These are phyloP conservation scores for Didymosphaeria variabile DNA, from an alignment of 2,329 filamentous ascomycete genomes.

Conservation along the genomic window DNA sequence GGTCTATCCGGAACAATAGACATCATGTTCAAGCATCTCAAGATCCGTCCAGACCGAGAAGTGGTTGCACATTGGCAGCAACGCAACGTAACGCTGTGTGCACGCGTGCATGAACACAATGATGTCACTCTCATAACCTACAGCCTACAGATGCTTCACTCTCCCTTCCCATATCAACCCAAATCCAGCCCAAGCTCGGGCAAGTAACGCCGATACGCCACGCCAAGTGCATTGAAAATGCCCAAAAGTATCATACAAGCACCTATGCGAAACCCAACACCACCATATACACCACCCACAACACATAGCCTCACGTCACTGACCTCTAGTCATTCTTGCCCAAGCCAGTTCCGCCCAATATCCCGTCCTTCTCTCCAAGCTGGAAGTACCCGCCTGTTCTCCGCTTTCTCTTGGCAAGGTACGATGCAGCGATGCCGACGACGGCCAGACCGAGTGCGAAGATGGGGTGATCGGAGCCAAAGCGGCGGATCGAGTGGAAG, in stretches of 20 bases:
- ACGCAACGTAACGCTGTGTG: too few species aligned
- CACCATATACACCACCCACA: not conserved
- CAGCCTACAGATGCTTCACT: conserved; percentile 1
- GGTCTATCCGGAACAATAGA: too few species aligned
- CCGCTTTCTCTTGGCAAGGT: conserved; percentile 44
- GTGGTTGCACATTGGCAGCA: too few species aligned
- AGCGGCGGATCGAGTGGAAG: conserved; percentile 61
- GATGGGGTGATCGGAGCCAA: conserved; percentile 56
- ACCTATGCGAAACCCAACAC: not conserved
- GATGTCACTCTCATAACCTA: not conserved
- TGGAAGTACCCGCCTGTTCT: conserved; percentile 66
- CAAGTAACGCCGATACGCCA: conserved; percentile 7
- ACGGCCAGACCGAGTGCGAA: conserved; percentile 64
- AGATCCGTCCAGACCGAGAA: too few species aligned
- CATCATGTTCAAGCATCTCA: too few species aligned
- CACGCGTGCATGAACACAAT: not conserved
- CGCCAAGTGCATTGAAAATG: conserved; percentile 6
- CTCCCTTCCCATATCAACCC: not conserved
- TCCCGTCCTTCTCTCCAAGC: conserved; percentile 73
- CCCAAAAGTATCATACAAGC: conserved; percentile 13
- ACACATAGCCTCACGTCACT: not conserved
- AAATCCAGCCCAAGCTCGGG: not conserved
- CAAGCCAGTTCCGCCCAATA: conserved; percentile 66
- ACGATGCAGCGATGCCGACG: conserved; percentile 61
- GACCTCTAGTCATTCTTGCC: conserved; percentile 42